Conservation (phyloP, 139 green algal genomes). For the Chlamydomonas sp. region DNA sequence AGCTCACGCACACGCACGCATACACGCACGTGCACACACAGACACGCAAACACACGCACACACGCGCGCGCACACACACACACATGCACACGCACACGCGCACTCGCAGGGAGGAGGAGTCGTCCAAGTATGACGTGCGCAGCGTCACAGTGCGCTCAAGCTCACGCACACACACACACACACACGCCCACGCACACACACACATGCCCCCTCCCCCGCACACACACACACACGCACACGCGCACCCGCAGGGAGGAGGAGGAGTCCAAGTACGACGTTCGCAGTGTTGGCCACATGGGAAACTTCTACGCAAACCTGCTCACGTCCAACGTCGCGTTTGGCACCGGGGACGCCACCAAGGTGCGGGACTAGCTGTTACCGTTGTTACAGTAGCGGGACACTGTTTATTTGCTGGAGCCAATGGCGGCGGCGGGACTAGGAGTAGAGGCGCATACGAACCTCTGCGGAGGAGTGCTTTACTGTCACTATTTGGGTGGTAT, state of each 20-base stretch:
- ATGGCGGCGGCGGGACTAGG: too few species aligned
- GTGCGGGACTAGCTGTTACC: too few species aligned
- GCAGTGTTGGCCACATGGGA: constrained; percentile 75
- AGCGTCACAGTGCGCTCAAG: not conserved
- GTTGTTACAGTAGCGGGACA: too few species aligned
- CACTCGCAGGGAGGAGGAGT: too few species aligned
- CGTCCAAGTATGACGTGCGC: not conserved
- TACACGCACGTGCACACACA: too few species aligned
- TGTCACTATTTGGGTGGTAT: too few species aligned
- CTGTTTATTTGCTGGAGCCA: too few species aligned
- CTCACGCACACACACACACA: not conserved
- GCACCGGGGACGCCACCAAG: constrained; percentile 14
- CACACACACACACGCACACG: not conserved
- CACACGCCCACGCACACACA: not conserved
- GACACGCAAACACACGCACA: too few species aligned
- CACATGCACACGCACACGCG: too few species aligned
- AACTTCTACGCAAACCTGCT: constrained; percentile 88
- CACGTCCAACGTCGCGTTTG: constrained; percentile 67
- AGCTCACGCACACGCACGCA: too few species aligned
- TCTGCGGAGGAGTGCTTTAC: too few species aligned
- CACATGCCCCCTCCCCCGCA: not conserved
- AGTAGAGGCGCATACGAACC: not conserved
- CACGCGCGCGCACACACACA: too few species aligned
- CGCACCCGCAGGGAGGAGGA: constrained; percentile 43
- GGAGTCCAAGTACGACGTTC: constrained; percentile 56